Base-by-base conservation (phyloP, 2,329 filamentous ascomycete genomes). In the Achaetomium macrosporum region DNA sequence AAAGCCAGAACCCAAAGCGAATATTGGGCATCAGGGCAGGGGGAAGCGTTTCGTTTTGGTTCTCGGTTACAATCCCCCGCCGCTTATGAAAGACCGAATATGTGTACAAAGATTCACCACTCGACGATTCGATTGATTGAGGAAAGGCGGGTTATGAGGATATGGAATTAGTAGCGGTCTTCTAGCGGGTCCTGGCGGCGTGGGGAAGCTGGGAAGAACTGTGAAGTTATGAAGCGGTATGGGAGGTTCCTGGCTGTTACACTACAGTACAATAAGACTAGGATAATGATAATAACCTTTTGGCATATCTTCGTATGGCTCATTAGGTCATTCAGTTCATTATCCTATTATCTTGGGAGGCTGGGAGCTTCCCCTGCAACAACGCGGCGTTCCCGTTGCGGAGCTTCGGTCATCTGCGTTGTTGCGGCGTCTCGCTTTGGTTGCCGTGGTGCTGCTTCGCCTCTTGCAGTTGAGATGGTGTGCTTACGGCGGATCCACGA, bases 211-310 rank as follows among this genome's bases (percentile, higher is more conserved):
- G 30, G 30, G 30, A 33, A 12, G 30, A 33, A 12, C 30, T 35
- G 33, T 12, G 11, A 12, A 15, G 33, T 35, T 35, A 12, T 4
- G 25, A 25, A 7, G 25, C 7, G 11, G 33, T 35, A 35, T n/a
- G 35, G 35, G 35, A 16, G 35, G 25, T 7, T 7, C 25, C 25
- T 25, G 25, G 25, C 25, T 25, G 25, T 25, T 25, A 25, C 25
- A 25, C 25, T 25, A 25, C 25, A 25, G 25, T 25, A 25, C 25
- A 25, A 25, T 7, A 25, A 25, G 20, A 47, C 36, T 47, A 31
- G 15, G 30, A 37, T 47, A 47, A 47, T 47, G 45, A 31, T 47
- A 47, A 47, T 47, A 47, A 5, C 20, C 25, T 47, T 41, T 15
- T 19, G 40, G 13, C 16, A 42, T 29, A 25, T 7, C 25, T 25